These are phyloP conservation scores for Hyphodiscus hymeniophilus DNA, from an alignment of 495 filamentous ascomycete species.

Conservation along the genomic window DNA sequence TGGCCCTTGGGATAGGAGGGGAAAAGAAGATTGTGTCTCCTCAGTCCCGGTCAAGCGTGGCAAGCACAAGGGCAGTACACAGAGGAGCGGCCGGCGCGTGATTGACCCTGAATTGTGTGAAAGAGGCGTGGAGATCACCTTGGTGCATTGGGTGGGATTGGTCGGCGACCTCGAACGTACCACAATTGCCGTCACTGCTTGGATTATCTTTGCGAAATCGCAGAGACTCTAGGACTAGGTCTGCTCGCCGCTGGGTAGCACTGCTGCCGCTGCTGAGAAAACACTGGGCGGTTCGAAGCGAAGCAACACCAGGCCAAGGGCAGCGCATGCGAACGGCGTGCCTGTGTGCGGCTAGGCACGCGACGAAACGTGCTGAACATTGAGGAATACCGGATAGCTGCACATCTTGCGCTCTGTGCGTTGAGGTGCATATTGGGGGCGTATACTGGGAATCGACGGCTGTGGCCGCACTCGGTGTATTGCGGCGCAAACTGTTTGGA, in stretches of 20 bases:
- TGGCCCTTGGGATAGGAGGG: too few relatives aligned
- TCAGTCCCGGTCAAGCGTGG: background rate
- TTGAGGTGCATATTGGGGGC: background rate
- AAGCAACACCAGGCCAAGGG: background rate
- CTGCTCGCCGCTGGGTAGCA: background rate
- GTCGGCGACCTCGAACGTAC: conserved; percentile 12
- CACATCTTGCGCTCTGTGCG: background rate
- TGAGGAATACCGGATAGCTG: conserved; percentile 14
- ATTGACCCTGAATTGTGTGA: background rate
- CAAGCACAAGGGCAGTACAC: background rate
- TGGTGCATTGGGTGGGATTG: conserved; percentile 1
- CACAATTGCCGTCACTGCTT: background rate
- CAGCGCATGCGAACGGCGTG: conserved; percentile 21
- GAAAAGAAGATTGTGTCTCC: too few relatives aligned
- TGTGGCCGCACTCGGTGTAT: background rate
- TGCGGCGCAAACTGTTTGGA: background rate
- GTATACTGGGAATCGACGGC: conserved; percentile 1
- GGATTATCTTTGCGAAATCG: too few relatives aligned
- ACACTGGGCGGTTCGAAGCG: background rate
- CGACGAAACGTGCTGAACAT: conserved; percentile 18
- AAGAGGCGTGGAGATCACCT: background rate
- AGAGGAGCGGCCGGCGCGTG: background rate
- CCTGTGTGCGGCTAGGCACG: conserved; percentile 20
- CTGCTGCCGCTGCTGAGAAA: background rate
- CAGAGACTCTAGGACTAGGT: background rate